Evolutionary conservation across 2,329 filamentous ascomycete species (phyloP).

Genomic region (Penicillium hordei): DNA sequence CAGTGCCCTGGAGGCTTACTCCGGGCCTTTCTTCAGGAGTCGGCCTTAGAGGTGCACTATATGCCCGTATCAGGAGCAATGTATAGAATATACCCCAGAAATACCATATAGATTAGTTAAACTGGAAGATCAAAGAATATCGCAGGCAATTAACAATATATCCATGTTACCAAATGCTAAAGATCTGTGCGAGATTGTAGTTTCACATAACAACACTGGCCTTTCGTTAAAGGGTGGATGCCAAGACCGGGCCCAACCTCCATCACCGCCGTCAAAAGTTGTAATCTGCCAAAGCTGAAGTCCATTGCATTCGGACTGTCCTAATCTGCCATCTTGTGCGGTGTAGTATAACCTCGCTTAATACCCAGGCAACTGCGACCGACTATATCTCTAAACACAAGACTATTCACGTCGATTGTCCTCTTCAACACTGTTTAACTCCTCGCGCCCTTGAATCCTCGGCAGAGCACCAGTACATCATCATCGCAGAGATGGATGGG

Average conservation of each 20-base stretch:
- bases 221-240: background rate
- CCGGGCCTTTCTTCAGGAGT: background rate
- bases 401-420: background rate
- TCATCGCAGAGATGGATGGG: conserved; percentile 33
- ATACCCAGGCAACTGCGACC: background rate
- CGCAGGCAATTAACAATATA: background rate
- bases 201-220: background rate
- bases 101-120: no score
- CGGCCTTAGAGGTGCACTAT: background rate
- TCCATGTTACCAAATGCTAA: background rate
- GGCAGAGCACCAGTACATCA: conserved; percentile 5
- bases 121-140: background rate
- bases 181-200: background rate
- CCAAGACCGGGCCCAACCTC: conserved; percentile 10
- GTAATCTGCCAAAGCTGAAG: background rate
- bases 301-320: background rate
- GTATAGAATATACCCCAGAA: background rate
- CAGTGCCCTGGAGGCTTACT: background rate
- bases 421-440: background rate
- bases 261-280: conserved; percentile 4
- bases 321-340: background rate
- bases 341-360: background rate
- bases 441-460: background rate
- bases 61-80: background rate
- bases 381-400: background rate